Evolutionary conservation across 2,329 filamentous ascomycete genomes (phyloP), one percentile per base, ranked within the genome.

Genomic region (Hypoxylon sp.): DNA sequence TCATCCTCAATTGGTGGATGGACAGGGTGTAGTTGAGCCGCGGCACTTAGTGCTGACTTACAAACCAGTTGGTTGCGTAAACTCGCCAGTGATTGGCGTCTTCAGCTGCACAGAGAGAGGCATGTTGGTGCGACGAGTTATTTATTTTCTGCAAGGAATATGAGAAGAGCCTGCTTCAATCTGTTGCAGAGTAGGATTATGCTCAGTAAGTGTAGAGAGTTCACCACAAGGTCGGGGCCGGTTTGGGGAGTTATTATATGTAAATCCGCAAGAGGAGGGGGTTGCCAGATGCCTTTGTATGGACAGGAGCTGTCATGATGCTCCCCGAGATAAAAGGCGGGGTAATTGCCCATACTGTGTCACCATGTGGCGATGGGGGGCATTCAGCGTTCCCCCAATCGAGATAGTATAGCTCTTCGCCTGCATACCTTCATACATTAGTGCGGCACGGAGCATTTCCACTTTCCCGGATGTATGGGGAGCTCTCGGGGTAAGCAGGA

Each of bases 61-160:
- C 86, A 89, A 80, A 77, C 87, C 87, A 64, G 85, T 87, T 70
- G 87, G 87, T 74, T 89, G 86, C 74, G 82, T 79, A 78, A 85
- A 87, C 66, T 78, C 42, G 77, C 86, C 90, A 72, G 87, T 87
- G 71, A 86, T 68, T 62, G 91, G 90, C 73, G 90, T 92, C 81
- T 89, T 87, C 74, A 93, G 84, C 78, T 89, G 84, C 69, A 84
- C 80, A 59, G 83, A 84, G 73, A 89, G 74, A 78, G 78, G 66
- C 82, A 83, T 84, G 38, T 49, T 49, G 69, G 48, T 38, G 8
- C 20, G 36, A 53, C 24, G 60, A 53, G 40, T 22, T 14, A 28
- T 48, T 32, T 18, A 20, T 46, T 45, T 32, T 50, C 49, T 67
- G 56, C 30, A 58, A 46, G 32, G 55, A 45, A 40, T 55, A 55